These are phyloP conservation scores for Micractinium sp. DNA, from an alignment of 139 green algal species.

Conservation along the genomic window DNA sequence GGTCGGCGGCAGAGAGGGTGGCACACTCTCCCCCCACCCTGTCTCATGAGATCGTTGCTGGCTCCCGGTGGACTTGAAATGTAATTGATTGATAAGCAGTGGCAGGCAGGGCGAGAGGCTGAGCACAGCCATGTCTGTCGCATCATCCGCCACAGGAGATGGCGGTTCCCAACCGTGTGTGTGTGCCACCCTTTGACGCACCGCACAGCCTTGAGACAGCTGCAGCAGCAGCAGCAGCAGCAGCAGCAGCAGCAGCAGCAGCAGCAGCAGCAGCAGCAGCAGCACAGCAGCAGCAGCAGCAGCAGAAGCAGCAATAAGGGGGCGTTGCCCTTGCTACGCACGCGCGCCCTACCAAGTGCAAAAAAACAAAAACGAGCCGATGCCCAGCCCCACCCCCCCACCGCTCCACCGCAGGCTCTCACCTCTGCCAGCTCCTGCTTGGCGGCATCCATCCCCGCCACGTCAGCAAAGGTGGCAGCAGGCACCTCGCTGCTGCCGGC, in stretches of 20 bases:
- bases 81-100: too few relatives aligned
- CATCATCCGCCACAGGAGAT: too few relatives aligned
- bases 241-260: background rate
- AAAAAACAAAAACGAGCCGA: background rate
- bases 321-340: background rate
- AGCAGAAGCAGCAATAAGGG: too few relatives aligned
- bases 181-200: too few relatives aligned
- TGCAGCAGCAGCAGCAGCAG: background rate
- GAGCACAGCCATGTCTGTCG: too few relatives aligned
- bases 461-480: constrained; percentile 75
- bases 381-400: background rate
- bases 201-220: too few relatives aligned
- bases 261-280: background rate
- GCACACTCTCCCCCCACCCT: too few relatives aligned
- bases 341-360: background rate
- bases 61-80: too few relatives aligned
- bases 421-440: constrained; percentile 80
- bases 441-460: constrained; percentile 86
- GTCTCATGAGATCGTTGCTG: too few relatives aligned
- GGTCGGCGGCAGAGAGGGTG: too few relatives aligned
- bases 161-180: too few relatives aligned
- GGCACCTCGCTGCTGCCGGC: constrained; percentile 21
- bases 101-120: too few relatives aligned
- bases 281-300: background rate
- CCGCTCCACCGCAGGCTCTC: background rate